Evolutionary conservation across 331 rosid species (phyloP).

Genomic region (Quercus lobata): DNA sequence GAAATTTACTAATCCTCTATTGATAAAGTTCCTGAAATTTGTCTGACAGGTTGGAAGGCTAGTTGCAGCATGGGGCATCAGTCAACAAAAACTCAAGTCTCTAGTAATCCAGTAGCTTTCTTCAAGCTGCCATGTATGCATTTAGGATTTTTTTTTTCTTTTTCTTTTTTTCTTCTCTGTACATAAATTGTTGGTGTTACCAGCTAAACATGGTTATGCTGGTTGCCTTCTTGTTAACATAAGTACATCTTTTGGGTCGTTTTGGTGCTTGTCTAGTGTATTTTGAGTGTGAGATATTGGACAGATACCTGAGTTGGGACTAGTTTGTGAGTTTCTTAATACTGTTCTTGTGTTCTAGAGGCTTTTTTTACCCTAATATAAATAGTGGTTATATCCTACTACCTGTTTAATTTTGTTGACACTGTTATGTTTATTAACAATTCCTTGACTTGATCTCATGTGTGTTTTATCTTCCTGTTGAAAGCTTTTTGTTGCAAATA

Average conservation of each 20-base stretch:
- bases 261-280: background rate
- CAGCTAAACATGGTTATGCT: conserved; percentile 9
- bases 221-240: background rate
- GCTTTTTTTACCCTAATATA: background rate
- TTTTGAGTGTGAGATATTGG: background rate
- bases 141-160: conserved; percentile 4
- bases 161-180: conserved; percentile 4
- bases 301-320: background rate
- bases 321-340: background rate
- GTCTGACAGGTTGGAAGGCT: background rate
- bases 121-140: background rate
- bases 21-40: background rate
- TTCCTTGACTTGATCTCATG: background rate
- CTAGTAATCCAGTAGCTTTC: conserved; percentile 6
- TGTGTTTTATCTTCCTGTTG: background rate
- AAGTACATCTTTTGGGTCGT: background rate
- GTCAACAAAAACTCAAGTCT: conserved; percentile 12
- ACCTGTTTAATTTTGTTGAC: background rate
- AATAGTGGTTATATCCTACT: background rate
- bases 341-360: background rate
- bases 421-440: background rate
- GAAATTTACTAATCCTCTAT: background rate
- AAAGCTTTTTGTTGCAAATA: background rate
- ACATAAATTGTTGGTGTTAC: conserved; percentile 19
- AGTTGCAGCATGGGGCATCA: conserved; percentile 10